Conservation (phyloP, 371 early-diverging fungal species). For the Mortierella sp. region DNA sequence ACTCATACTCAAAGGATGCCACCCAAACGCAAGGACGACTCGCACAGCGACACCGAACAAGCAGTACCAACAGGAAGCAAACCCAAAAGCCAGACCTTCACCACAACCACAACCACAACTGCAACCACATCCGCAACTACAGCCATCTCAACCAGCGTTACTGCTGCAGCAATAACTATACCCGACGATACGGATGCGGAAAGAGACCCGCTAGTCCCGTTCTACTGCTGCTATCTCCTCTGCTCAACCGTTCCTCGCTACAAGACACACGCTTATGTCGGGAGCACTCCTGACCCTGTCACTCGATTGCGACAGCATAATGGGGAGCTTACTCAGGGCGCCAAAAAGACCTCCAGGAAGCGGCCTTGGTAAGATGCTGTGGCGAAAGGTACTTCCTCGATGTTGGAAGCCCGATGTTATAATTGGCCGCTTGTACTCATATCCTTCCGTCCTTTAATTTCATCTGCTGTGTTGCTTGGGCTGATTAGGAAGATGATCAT, state of each 20-base stretch:
- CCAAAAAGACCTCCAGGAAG: conserved; percentile 67
- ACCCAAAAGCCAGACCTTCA: neutral
- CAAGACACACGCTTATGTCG: conserved; percentile 67
- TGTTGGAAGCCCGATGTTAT: neutral
- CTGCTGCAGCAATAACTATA: neutral
- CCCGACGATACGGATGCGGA: neutral
- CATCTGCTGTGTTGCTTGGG: neutral
- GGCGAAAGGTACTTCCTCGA: neutral
- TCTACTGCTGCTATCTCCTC: conserved; percentile 69
- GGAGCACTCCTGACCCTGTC: conserved; percentile 74
- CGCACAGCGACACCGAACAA: neutral
- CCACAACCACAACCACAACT: neutral
- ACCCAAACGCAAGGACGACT: neutral
- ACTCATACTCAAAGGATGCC: neutral
- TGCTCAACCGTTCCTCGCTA: conserved; percentile 58
- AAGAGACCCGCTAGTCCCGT: conserved; percentile 38
- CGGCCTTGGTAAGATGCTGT: conserved; percentile 66
- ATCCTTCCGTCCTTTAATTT: too few species aligned
- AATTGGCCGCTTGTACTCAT: neutral
- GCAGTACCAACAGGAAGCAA: too few species aligned
- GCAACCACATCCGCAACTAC: neutral
- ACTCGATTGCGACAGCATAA: conserved; percentile 74
- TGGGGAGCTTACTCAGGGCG: conserved; percentile 72
- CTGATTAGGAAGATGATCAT: conserved; percentile 63
- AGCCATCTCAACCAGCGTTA: neutral